These are phyloP conservation scores for Monosporozyma aerobia DNA, from an alignment of 805 yeast genomes.

Conservation along the genomic window DNA sequence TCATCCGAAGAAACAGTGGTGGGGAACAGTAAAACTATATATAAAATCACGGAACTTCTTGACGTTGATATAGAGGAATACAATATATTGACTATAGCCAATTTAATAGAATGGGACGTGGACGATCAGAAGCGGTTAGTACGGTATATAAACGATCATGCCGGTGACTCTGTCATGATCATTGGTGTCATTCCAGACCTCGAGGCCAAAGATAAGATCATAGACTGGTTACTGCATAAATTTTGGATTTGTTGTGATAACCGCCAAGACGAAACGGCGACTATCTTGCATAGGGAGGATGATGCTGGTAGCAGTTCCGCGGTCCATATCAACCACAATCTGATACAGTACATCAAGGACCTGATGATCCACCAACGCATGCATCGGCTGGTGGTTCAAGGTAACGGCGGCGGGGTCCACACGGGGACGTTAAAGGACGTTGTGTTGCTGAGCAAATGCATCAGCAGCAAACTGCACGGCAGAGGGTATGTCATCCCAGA, in stretches of 20 bases:
- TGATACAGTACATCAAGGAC: constrained; percentile 45
- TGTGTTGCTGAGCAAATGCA: constrained; percentile 31
- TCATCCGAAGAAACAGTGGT: neutral
- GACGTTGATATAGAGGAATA: neutral
- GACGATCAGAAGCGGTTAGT: constrained; percentile 9
- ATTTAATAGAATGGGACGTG: constrained; percentile 9
- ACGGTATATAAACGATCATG: neutral
- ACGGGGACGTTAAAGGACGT: constrained; percentile 41
- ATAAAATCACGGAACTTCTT: neutral
- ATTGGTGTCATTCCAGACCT: neutral
- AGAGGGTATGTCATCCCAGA: constrained; percentile 42
- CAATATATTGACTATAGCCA: constrained; percentile 10
- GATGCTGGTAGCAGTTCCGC: too few relatives aligned
- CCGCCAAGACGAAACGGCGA: too few relatives aligned
- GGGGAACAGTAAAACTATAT: neutral
- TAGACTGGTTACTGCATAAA: constrained; percentile 34
- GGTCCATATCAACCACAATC: constrained; percentile 5
- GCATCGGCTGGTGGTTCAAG: constrained; percentile 41
- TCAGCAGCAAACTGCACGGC: constrained; percentile 31
- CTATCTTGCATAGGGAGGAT: too few relatives aligned
- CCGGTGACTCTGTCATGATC: neutral
- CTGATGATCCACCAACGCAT: constrained; percentile 45
- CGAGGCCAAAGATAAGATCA: neutral
- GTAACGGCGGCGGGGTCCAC: constrained; percentile 40
- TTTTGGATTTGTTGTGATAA: constrained; percentile 26